A percentile compares a stretch with the other conserved stretches of the same genome.
Conservation (phyloP, 176 grass and related monocot genomes). For the Aechmea fasciata region DNA sequence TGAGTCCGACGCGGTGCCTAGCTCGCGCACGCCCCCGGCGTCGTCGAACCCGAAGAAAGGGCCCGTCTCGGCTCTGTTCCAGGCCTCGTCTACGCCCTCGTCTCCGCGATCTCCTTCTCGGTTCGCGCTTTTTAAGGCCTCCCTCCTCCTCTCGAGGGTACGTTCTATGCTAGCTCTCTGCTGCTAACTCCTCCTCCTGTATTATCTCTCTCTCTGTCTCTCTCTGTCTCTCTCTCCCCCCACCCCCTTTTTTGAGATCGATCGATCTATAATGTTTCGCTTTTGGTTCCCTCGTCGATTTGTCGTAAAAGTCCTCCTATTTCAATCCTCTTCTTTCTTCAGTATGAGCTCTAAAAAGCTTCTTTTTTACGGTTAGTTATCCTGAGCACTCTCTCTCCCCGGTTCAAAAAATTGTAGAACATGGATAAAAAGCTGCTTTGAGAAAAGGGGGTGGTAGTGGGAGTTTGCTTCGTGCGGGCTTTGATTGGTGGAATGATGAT, state of each 20-base stretch:
- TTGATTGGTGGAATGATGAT: constrained; percentile 15
- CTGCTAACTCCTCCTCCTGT: not conserved
- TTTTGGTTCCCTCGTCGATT: too few species aligned
- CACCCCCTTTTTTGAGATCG: not conserved
- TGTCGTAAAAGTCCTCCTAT: too few species aligned
- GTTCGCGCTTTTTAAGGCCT: constrained; percentile 79
- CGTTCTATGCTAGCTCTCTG: not conserved
- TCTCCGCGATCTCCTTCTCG: constrained; percentile 88
- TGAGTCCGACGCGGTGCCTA: not conserved
- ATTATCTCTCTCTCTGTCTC: not conserved
- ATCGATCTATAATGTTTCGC: too few species aligned
- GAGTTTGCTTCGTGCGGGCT: not conserved
- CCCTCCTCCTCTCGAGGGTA: constrained; percentile 58
- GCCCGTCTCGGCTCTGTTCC: constrained; percentile 33
- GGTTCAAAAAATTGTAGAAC: too few species aligned
- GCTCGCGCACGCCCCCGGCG: constrained; percentile 6
- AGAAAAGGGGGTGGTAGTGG: not conserved
- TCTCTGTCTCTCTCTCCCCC: not conserved
- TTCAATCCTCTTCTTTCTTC: too few species aligned
- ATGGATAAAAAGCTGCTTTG: too few species aligned
- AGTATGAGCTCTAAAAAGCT: too few species aligned
- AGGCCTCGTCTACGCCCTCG: constrained; percentile 53
- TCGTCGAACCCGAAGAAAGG: constrained; percentile 7
- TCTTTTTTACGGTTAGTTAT: too few species aligned
- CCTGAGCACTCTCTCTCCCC: too few species aligned